These are phyloP conservation scores for Petasospora rhodanensis DNA, from an alignment of 1,139 yeast genomes.

Conservation along the genomic window DNA sequence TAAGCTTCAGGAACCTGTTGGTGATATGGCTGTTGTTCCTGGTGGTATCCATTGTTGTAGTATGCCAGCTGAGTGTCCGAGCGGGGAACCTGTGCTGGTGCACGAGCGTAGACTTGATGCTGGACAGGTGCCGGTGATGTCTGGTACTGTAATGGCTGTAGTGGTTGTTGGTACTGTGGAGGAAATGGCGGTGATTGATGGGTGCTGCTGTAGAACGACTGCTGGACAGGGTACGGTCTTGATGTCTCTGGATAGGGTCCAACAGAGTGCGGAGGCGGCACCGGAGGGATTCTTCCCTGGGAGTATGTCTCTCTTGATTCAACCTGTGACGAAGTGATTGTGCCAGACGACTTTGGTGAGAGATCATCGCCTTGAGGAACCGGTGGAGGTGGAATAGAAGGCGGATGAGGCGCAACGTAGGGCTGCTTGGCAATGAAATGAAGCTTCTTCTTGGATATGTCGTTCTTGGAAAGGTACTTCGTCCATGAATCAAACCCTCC, in stretches of 20 bases:
- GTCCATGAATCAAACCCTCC: slow-evolving; percentile 29
- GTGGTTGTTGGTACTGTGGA: slow-evolving; percentile 8
- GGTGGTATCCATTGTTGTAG: not conserved
- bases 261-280: slow-evolving; percentile 10
- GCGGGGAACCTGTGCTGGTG: slow-evolving; percentile 1
- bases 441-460: slow-evolving; percentile 9
- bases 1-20: slow-evolving; percentile 14
- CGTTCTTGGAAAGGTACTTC: slow-evolving; percentile 15
- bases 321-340: too few relatives aligned
- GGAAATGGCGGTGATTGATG: slow-evolving; percentile 6
- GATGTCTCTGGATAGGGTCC: not conserved
- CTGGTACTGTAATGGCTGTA: slow-evolving; percentile 7
- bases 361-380: slow-evolving; percentile 7
- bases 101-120: slow-evolving; percentile 4
- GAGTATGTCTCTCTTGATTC: too few relatives aligned
- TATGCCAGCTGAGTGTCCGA: not conserved
- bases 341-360: slow-evolving; percentile 9
- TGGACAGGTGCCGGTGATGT: slow-evolving; percentile 3
- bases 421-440: slow-evolving; percentile 16
- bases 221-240: slow-evolving; percentile 13
- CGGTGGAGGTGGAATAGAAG: slow-evolving; percentile 19
- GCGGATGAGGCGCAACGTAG: slow-evolving; percentile 8
- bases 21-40: slow-evolving; percentile 2
- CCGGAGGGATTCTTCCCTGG: slow-evolving; percentile 10
- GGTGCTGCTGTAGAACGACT: slow-evolving; percentile 4